Base-by-base conservation (phyloP, 2,329 filamentous ascomycete species). In the Plenodomus lindquistii region DNA sequence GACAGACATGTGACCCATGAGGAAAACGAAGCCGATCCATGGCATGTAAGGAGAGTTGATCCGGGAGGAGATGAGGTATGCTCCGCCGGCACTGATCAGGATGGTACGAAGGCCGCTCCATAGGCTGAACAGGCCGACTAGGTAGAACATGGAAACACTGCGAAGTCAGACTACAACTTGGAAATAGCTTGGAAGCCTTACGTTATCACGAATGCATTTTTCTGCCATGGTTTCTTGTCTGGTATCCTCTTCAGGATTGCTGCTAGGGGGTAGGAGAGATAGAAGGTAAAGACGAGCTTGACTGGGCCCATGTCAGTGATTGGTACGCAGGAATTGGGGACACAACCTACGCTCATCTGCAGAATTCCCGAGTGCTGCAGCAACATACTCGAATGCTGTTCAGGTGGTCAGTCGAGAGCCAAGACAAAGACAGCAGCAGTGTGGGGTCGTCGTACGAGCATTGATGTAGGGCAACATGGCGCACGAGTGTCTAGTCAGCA, bases 1-100 rank as follows among this genome's bases (percentile, higher is more conserved):
- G 63, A 93, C 72, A 38, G 92, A 93, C 87, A 97, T 89, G 75
- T 99, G 93, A 46, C 86, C 87, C 93, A 99, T 97, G 48, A 96
- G 78, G 67, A 96, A 97, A 41, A 90, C 79, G 73, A 99, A 99
- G 50, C 86, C 91, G 41, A 97, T 80, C 94, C 94, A 99, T 77
- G 94, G 94, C 94, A 99, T 99, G 69, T 93, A 89, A 0, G 91
- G 90, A 17, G 91, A 92, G 58, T 91, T 83, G 37, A 97, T 78
- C 69, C 86, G 92, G 59, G 87, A 85, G 43, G 93, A 88, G 60
- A 99, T 94, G 55, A 81, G 78, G 69, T 97, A 99, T 42, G 89
- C 84, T 41, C 85, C 92, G 16, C 81, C 83, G 1, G 93, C 85
- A 67, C 89, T 91, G 68, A 96, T 85, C 49, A 88, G 70, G 34